Conservation (phyloP, 179 eudicot genomes). For the Silene vulgaris region DNA sequence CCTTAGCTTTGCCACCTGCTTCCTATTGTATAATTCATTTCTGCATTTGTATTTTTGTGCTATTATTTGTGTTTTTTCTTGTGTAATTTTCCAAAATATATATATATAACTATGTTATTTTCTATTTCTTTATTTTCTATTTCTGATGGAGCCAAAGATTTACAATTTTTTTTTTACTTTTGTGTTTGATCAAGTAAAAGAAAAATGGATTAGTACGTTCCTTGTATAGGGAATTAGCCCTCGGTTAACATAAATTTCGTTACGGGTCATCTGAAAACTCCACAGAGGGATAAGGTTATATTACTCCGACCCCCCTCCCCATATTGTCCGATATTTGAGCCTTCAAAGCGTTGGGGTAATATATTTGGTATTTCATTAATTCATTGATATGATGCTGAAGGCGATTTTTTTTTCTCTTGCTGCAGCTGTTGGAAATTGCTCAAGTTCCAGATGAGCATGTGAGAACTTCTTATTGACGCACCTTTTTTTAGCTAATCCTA, state of each 20-base stretch:
- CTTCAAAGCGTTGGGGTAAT: background rate
- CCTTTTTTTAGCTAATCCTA: background rate
- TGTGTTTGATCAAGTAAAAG: too few relatives aligned
- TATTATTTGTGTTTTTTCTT: too few relatives aligned
- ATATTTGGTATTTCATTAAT: background rate
- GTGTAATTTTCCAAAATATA: background rate
- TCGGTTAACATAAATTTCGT: too few relatives aligned
- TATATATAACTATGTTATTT: too few relatives aligned
- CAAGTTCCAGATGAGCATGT: conserved; percentile 98
- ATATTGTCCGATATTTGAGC: background rate
- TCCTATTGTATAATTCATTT: conserved; percentile 14
- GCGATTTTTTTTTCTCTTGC: conserved; percentile 17
- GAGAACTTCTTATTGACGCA: conserved; percentile 30
- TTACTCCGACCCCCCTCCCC: background rate
- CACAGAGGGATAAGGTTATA: background rate
- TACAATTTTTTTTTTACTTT: background rate
- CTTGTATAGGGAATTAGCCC: background rate
- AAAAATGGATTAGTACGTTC: background rate
- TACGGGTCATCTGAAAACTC: background rate
- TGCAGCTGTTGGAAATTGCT: conserved; percentile 98
- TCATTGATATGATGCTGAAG: conserved; percentile 13
- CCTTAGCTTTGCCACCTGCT: background rate
- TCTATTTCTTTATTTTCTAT: background rate
- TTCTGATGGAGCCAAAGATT: background rate
- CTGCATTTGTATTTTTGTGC: background rate